phyloP scores from a whole-genome alignment of 2,329 filamentous ascomycete genomes.

The Alternaria infectoria region DNA sequence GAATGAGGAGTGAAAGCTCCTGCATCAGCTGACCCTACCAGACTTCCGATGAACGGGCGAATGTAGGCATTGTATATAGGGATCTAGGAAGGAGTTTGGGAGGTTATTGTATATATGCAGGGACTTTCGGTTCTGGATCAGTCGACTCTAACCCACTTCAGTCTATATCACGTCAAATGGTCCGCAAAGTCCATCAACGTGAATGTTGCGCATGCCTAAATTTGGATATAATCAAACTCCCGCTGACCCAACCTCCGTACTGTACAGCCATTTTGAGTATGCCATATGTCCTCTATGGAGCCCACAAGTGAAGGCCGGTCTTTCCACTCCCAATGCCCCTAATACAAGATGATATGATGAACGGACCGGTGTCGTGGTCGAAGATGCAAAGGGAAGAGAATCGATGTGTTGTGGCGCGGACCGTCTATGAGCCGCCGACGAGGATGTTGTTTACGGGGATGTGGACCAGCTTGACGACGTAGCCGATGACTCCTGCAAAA shows the following conservation, averaged over 20 bases:
- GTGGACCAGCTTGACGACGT: constrained; percentile 60
- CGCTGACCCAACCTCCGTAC: constrained; percentile 40
- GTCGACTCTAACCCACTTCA: background rate
- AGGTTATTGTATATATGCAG: background rate
- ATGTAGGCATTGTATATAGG: constrained; percentile 1
- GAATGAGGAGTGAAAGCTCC: constrained; percentile 31
- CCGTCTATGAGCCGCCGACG: constrained; percentile 50
- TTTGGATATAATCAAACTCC: constrained; percentile 48
- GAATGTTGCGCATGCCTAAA: constrained; percentile 22
- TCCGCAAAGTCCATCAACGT: background rate
- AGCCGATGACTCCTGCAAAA: constrained; percentile 54
- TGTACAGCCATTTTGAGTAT: constrained; percentile 37
- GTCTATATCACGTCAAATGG: background rate
- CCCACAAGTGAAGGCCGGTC: constrained; percentile 1
- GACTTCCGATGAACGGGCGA: constrained; percentile 4
- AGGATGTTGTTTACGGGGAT: constrained; percentile 63
- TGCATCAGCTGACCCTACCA: constrained; percentile 2
- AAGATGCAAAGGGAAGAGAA: constrained; percentile 20
- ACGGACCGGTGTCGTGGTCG: constrained; percentile 13
- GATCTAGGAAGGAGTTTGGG: background rate
- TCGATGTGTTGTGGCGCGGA: constrained; percentile 6
- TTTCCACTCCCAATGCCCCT: constrained; percentile 6
- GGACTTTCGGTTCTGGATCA: background rate
- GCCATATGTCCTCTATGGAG: constrained; percentile 9
- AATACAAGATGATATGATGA: constrained; percentile 25